Evolutionary conservation across 2,329 filamentous ascomycete genomes (phyloP).

Genomic region (Fonsecaea pedrosoi): DNA sequence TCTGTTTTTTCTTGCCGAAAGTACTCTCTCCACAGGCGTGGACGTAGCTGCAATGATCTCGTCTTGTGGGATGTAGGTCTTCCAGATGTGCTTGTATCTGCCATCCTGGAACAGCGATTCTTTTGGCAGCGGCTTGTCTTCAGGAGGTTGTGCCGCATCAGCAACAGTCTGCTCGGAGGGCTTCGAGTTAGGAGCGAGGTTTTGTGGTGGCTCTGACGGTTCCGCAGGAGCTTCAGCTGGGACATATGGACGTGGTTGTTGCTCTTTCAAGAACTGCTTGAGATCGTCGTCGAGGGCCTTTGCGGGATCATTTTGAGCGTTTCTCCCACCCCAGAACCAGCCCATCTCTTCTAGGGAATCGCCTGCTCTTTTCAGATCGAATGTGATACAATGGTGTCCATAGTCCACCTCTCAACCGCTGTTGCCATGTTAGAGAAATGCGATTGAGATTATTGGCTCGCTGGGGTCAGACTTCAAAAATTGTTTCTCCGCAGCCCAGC

Average conservation of each 20-base stretch:
- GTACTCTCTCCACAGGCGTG: slow-evolving; percentile 79
- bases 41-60: slow-evolving; percentile 73
- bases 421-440: neutral
- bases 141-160: slow-evolving; percentile 39
- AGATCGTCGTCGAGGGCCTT: slow-evolving; percentile 81
- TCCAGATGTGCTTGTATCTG: slow-evolving; percentile 88
- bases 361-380: neutral
- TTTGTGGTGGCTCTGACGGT: slow-evolving; percentile 26
- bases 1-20: slow-evolving; percentile 83
- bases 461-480: neutral
- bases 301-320: slow-evolving; percentile 66
- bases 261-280: slow-evolving; percentile 81
- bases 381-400: neutral
- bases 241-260: slow-evolving; percentile 75
- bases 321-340: slow-evolving; percentile 66
- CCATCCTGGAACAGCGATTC: slow-evolving; percentile 72
- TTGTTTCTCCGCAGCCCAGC: slow-evolving; percentile 4
- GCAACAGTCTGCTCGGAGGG: slow-evolving; percentile 36
- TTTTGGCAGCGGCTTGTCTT: slow-evolving; percentile 38
- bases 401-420: neutral
- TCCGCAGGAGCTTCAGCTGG: slow-evolving; percentile 46
- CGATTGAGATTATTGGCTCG: too few species aligned
- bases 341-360: slow-evolving; percentile 57
- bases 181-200: slow-evolving; percentile 37
- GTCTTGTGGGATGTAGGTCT: slow-evolving; percentile 77